Evolutionary conservation across 1,139 yeast species (phyloP), one percentile per base, ranked within the genome.

Genomic region (Lodderomyces parapsilosis): DNA sequence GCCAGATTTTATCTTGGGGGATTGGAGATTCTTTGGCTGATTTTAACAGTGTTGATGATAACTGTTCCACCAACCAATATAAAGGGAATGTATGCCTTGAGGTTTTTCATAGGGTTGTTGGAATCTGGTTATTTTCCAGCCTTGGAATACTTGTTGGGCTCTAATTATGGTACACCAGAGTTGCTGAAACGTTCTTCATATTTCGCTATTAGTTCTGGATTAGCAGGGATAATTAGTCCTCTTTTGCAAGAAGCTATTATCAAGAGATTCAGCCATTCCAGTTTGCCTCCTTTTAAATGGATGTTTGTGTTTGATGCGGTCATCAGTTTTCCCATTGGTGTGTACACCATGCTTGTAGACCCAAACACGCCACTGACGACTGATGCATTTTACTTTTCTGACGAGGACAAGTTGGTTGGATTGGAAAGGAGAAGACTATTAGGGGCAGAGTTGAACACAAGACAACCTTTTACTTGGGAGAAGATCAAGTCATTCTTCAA

Each of bases 71-170:
- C 69, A 60, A 54, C 58, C 24, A 56, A 54, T 27, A 60, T 79
- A 7, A 53, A 65, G 1, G 76, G 78, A 5, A 52, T 83, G 51
- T 79, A 77, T 58, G 86, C 80, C 0, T 48, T 80, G 22, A 61
- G 88, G 40, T 83, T 81, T 53, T 62, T 82, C 31, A 57, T 81
- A 41, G 89, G 87, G 0, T 59, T 80, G 6, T 65, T 75, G 2
- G 88, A 81, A 56, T 59, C 81, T 18, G 84, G 84, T 0, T 77
- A 77, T 48, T 80, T 79, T 58, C 86, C 86, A 1, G 80, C 79
- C 19, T 63, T 79, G 46, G 77, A 71, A 25, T 76, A 72, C 49
- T 60, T 78, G 32, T 55, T 78, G n/a, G 83, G 83, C 2, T 66
- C 76, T 24, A 56, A 55, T 42, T 59, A 58, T 38, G 44, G 56